Conservation (phyloP, 176 grass and related monocot species). For the Bothriochloa decipiens region DNA sequence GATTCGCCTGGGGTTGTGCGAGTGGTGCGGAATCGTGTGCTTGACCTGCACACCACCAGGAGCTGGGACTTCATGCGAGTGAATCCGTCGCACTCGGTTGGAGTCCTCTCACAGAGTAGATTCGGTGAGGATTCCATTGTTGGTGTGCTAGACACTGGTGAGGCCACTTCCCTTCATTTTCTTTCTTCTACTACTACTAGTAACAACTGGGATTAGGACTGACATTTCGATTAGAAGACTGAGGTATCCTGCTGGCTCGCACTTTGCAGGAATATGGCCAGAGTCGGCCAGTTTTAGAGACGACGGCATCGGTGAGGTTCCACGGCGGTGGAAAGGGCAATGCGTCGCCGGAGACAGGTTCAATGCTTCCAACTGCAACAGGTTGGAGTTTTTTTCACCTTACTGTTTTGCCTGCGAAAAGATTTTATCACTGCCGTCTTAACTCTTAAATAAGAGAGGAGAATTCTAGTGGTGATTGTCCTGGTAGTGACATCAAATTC, state of each 20-base stretch:
- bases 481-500: conserved; percentile 58
- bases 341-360: conserved; percentile 86
- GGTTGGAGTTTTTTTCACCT: conserved; percentile 50
- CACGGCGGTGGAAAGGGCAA: conserved; percentile 73
- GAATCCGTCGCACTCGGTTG: conserved; percentile 40
- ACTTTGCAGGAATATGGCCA: conserved; percentile 90
- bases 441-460: not conserved
- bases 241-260: conserved; percentile 23
- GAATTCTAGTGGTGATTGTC: not conserved
- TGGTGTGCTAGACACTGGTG: conserved; percentile 90
- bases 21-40: conserved; percentile 78
- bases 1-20: conserved; percentile 80
- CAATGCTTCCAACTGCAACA: conserved; percentile 84
- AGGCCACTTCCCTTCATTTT: not conserved
- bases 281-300: conserved; percentile 92
- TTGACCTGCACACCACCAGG: conserved; percentile 89
- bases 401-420: not conserved
- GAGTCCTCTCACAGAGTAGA: conserved; percentile 62
- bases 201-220: conserved; percentile 1
- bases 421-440: not conserved
- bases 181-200: not conserved
- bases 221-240: not conserved
- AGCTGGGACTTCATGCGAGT: conserved; percentile 94
- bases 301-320: conserved; percentile 65
- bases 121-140: conserved; percentile 83